phyloP scores from a whole-genome alignment of 257 asterid species.

The Przewalskia tangutica region DNA sequence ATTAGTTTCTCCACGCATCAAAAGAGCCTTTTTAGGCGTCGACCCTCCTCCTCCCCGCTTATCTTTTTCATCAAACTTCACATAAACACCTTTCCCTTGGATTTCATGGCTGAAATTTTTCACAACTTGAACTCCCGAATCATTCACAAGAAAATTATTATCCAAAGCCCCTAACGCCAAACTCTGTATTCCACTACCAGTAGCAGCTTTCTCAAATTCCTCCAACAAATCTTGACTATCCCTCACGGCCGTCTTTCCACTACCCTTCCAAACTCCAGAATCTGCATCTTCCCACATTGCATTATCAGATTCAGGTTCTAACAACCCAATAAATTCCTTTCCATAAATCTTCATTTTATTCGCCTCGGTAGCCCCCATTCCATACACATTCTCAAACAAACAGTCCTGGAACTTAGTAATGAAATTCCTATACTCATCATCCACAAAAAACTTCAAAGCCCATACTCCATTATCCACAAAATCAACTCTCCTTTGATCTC shows the following conservation, averaged over 20 bases:
- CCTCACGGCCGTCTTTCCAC: slow-evolving; percentile 34
- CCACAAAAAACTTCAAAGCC: slow-evolving; percentile 71
- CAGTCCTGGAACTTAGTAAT: slow-evolving; percentile 67
- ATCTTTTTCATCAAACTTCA: slow-evolving; percentile 50
- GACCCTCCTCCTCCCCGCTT: slow-evolving; percentile 31
- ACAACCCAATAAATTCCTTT: slow-evolving; percentile 79
- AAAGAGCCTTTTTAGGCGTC: slow-evolving; percentile 62
- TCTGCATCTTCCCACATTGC: slow-evolving; percentile 87
- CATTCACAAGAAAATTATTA: slow-evolving; percentile 81
- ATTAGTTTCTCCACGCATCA: slow-evolving; percentile 92
- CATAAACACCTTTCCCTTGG: slow-evolving; percentile 93
- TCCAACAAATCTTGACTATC: slow-evolving; percentile 61
- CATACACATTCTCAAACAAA: slow-evolving; percentile 85
- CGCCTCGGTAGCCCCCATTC: slow-evolving; percentile 39
- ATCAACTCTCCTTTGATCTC: slow-evolving; percentile 94
- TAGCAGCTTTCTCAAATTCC: slow-evolving; percentile 80
- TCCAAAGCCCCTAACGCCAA: slow-evolving; percentile 93
- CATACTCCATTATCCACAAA: slow-evolving; percentile 88
- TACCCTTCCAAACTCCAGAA: slow-evolving; percentile 64
- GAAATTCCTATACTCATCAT: slow-evolving; percentile 70
- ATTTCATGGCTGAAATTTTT: slow-evolving; percentile 95
- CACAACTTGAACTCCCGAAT: slow-evolving; percentile 92
- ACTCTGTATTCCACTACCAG: slow-evolving; percentile 85
- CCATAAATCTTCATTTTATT: slow-evolving; percentile 78
- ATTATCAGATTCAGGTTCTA: slow-evolving; percentile 62